phyloP scores from a whole-genome alignment of 495 filamentous ascomycete genomes.

The Neurospora cerealis region DNA sequence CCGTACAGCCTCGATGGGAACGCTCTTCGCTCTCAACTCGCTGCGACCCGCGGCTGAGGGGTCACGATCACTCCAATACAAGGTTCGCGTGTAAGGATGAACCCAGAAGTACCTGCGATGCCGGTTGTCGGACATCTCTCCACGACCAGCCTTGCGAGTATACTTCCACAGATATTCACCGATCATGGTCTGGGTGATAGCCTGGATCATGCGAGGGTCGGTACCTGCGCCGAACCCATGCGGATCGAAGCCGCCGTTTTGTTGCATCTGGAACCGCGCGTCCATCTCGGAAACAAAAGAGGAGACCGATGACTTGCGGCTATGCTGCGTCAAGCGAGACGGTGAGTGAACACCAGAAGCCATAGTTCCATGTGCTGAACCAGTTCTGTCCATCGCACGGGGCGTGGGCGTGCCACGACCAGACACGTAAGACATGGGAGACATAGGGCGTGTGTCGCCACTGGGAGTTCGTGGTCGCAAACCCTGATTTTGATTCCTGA shows the following conservation, averaged over 20 bases:
- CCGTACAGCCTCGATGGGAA: constrained; percentile 84
- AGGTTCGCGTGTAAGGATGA: constrained; percentile 89
- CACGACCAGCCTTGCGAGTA: constrained; percentile 80
- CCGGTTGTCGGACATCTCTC: constrained; percentile 74
- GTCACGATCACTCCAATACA: constrained; percentile 95
- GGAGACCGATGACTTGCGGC: constrained; percentile 75
- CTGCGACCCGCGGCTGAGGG: constrained; percentile 65
- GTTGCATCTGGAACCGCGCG: constrained; percentile 69
- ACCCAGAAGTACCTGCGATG: constrained; percentile 98
- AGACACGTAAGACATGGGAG: constrained; percentile 23
- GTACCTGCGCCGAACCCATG: constrained; percentile 55
- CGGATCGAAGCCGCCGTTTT: constrained; percentile 46
- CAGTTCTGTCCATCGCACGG: constrained; percentile 19
- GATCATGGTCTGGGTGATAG: constrained; percentile 99
- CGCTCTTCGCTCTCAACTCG: constrained; percentile 85
- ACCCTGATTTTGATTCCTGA: constrained; percentile 32
- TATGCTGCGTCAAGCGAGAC: constrained; percentile 24
- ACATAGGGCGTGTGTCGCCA: constrained; percentile 24
- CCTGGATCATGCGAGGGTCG: constrained; percentile 97
- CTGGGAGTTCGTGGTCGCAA: constrained; percentile 66
- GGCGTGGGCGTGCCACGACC: constrained; percentile 31
- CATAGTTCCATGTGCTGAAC: constrained; percentile 22
- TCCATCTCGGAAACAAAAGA: constrained; percentile 94
- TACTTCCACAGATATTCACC: constrained; percentile 99
- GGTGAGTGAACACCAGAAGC: constrained; percentile 31